phyloP scores from a whole-genome alignment of 176 grass and related monocot species.

The Zizania latifolia region DNA sequence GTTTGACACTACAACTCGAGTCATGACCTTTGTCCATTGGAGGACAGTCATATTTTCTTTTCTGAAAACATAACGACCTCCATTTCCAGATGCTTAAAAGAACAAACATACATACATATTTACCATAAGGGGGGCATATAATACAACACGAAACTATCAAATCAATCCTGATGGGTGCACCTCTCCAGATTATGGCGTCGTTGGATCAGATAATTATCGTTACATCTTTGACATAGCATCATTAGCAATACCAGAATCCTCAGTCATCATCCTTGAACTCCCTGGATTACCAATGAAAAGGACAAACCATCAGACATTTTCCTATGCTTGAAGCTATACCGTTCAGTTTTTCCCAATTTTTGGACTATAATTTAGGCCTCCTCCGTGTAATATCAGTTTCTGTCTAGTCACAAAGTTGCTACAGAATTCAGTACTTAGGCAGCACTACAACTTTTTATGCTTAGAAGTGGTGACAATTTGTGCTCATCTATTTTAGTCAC shows the following conservation, averaged over 20 bases:
- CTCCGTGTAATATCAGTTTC: no score
- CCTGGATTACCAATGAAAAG: constrained; percentile 9
- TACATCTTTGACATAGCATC: neutral
- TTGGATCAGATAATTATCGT: constrained; percentile 7
- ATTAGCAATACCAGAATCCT: neutral
- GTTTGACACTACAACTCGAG: neutral
- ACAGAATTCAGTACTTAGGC: no score
- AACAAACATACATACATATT: constrained; percentile 9
- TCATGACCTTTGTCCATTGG: neutral
- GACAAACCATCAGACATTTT: neutral
- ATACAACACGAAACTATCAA: constrained; percentile 31
- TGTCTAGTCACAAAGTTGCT: no score
- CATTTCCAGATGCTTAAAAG: neutral
- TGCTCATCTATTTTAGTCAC: no score
- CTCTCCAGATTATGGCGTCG: neutral
- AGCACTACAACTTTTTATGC: no score
- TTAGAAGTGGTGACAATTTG: no score
- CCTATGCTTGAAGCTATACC: neutral
- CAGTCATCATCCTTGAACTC: constrained; percentile 36
- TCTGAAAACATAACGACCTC: neutral
- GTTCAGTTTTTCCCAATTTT: no score
- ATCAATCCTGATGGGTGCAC: constrained; percentile 11
- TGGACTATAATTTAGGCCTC: no score
- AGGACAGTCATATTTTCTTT: neutral
- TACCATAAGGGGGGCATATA: constrained; percentile 19